phyloP scores from a whole-genome alignment of 305 asterid genomes.

The Fraxinus paxiana region DNA sequence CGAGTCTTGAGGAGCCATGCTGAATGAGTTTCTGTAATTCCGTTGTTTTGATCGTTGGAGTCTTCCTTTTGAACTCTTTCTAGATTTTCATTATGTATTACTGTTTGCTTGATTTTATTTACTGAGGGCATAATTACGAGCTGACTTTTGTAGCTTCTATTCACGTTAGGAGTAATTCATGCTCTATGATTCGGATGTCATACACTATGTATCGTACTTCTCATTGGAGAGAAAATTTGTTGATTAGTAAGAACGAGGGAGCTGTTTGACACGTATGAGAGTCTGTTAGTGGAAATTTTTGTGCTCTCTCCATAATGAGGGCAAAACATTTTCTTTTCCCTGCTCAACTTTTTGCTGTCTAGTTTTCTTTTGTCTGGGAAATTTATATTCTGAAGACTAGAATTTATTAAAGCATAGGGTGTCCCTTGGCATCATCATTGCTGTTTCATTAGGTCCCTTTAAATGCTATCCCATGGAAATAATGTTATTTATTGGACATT shows the following conservation, averaged over 20 bases:
- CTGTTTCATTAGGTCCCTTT: background rate
- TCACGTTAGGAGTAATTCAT: background rate
- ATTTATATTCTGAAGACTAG: background rate
- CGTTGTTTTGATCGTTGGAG: background rate
- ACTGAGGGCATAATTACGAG: background rate
- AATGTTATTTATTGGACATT: background rate
- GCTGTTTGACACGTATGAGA: background rate
- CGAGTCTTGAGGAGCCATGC: background rate
- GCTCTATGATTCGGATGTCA: background rate
- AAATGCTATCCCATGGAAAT: conserved; percentile 6
- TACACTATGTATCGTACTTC: background rate
- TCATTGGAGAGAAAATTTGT: background rate
- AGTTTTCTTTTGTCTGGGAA: background rate
- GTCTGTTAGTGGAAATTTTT: background rate
- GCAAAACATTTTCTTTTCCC: background rate
- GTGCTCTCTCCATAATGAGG: background rate
- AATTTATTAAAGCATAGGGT: background rate
- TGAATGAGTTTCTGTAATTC: background rate
- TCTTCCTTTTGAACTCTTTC: background rate
- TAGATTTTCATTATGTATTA: background rate
- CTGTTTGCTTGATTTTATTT: background rate
- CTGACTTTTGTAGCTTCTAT: background rate
- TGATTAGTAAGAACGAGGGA: background rate
- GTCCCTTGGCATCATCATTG: background rate
- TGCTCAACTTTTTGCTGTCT: background rate